A percentile compares a stretch with the other conserved stretches of the same genome.
Conservation (phyloP, 2,329 filamentous ascomycete species). For the Immersiporthe knoxdaviesiana region DNA sequence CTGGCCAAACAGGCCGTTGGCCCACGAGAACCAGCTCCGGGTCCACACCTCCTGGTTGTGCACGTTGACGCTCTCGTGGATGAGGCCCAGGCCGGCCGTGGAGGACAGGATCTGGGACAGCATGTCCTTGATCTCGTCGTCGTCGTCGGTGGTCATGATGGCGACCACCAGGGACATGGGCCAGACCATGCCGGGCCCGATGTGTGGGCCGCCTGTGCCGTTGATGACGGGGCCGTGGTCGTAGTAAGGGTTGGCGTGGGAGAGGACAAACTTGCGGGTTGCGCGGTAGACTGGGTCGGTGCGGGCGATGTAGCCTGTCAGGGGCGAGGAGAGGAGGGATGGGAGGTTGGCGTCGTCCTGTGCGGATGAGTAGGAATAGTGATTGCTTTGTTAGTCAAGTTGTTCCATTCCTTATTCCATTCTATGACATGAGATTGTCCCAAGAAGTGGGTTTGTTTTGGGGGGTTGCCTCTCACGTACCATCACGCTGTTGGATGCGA, state of each 20-base stretch:
- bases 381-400: too few species aligned
- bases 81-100: constrained; percentile 63
- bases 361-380: too few species aligned
- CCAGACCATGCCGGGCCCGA: constrained; percentile 64
- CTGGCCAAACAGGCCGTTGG: constrained; percentile 85
- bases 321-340: constrained; percentile 57
- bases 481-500: constrained; percentile 36
- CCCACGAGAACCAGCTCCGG: constrained; percentile 71
- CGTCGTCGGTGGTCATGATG: constrained; percentile 66
- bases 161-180: constrained; percentile 71
- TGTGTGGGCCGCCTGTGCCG: constrained; percentile 37
- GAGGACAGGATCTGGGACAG: constrained; percentile 60
- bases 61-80: constrained; percentile 72
- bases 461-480: constrained; percentile 2
- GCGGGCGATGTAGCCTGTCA: constrained; percentile 54
- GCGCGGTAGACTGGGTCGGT: constrained; percentile 63
- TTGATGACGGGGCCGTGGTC: constrained; percentile 28
- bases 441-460: neutral
- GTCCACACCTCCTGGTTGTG: constrained; percentile 61
- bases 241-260: constrained; percentile 65
- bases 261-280: constrained; percentile 68
- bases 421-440: neutral
- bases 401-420: too few species aligned
- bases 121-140: constrained; percentile 61
- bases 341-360: constrained; percentile 61